Percentiles rank a stretch among this genome's conserved stretches.
Conservation (phyloP, 179 eudicot genomes). For the Monotropa hypopitys region DNA sequence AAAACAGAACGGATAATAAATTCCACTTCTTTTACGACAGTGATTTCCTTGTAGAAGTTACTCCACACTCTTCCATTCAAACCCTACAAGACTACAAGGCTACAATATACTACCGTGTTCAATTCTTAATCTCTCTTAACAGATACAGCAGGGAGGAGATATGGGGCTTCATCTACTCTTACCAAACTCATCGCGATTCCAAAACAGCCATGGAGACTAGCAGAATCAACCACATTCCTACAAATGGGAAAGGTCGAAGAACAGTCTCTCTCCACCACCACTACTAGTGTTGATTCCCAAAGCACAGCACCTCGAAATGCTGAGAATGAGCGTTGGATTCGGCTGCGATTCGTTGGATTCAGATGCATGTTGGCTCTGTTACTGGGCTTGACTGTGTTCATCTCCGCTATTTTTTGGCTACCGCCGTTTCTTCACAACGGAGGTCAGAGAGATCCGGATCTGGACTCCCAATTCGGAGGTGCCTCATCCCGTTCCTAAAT, state of each 20-base stretch:
- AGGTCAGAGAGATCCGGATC: slow-evolving; percentile 65
- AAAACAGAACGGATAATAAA: neutral
- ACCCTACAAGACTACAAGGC: neutral
- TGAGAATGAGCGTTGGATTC: slow-evolving; percentile 17
- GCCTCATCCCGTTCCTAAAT: neutral
- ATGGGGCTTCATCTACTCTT: slow-evolving; percentile 4
- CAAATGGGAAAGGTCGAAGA: slow-evolving; percentile 58
- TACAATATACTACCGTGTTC: too few relatives aligned
- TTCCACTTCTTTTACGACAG: neutral
- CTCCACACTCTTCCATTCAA: neutral
- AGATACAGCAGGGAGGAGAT: neutral
- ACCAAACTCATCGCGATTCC: slow-evolving; percentile 1
- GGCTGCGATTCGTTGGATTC: slow-evolving; percentile 24
- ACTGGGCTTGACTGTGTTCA: slow-evolving; percentile 49
- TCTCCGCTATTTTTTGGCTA: slow-evolving; percentile 72
- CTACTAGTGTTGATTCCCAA: slow-evolving; percentile 19
- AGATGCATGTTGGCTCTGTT: slow-evolving; percentile 55
- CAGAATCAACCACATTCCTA: slow-evolving; percentile 15
- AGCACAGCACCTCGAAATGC: slow-evolving; percentile 7
- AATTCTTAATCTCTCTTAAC: neutral
- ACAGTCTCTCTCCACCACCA: slow-evolving; percentile 19
- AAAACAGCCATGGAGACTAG: slow-evolving; percentile 17
- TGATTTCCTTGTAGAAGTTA: slow-evolving; percentile 10
- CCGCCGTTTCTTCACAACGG: slow-evolving; percentile 50
- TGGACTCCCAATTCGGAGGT: slow-evolving; percentile 50